phyloP scores from a whole-genome alignment of 2,329 filamentous ascomycete species.

The Trichoderma sp. region DNA sequence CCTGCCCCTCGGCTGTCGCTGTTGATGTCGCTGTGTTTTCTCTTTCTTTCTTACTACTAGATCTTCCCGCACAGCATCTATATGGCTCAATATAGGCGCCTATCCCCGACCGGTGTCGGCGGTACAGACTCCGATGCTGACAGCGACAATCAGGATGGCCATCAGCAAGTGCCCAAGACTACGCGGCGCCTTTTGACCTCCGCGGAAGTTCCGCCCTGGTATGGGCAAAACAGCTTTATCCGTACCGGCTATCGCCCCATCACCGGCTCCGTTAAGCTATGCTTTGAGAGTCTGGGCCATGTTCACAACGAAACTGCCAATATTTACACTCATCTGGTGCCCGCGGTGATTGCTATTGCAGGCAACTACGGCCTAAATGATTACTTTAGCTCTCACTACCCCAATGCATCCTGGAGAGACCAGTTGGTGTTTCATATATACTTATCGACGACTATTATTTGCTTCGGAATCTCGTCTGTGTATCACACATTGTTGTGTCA shows the following conservation, averaged over 20 bases:
- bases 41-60: background rate
- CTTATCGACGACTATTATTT: slow-evolving; percentile 43
- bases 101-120: background rate
- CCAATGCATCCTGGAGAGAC: slow-evolving; percentile 41
- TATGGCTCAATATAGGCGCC: slow-evolving; percentile 14
- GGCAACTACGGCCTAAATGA: slow-evolving; percentile 36
- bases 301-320: slow-evolving; percentile 44
- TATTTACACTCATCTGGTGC: slow-evolving; percentile 47
- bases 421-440: slow-evolving; percentile 47
- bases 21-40: background rate
- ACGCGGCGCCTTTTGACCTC: background rate
- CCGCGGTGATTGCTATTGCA: slow-evolving; percentile 41
- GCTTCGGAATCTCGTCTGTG: slow-evolving; percentile 43
- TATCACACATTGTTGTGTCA: slow-evolving; percentile 49
- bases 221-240: slow-evolving; percentile 48
- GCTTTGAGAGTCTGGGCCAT: slow-evolving; percentile 47
- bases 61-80: background rate
- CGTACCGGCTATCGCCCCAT: slow-evolving; percentile 49
- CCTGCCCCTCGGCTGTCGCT: background rate
- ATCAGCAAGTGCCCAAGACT: background rate
- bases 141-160: background rate
- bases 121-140: background rate
- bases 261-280: slow-evolving; percentile 42
- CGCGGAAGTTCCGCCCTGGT: slow-evolving; percentile 45
- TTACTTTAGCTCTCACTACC: slow-evolving; percentile 40